Evolutionary conservation across 2,329 filamentous ascomycete genomes (phyloP), one percentile per base, ranked within the genome.

Genomic region (Ploettnerulaceae sp.): DNA sequence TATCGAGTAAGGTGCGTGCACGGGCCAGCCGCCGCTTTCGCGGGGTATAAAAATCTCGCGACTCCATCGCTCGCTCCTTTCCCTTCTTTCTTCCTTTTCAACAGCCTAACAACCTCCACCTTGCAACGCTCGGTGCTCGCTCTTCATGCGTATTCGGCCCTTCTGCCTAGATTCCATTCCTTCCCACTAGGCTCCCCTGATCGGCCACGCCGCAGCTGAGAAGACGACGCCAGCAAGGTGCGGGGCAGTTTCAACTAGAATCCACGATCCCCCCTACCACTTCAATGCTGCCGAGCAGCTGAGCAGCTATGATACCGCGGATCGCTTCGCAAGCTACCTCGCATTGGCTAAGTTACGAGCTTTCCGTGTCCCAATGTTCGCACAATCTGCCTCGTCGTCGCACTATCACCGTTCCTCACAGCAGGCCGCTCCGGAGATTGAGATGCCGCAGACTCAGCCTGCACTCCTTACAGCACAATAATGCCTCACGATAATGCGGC

Each of bases 311-410:
- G n/a, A n/a, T 47, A 38, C 52, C 15, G 28, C 46, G 2, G 26
- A 54, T 49, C 26, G 24, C 26, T 31, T 47, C 24, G 7, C n/a
- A 46, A n/a, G 32, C 7, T 17, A 21, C 37, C 33, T 52, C 38
- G 47, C 33, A 50, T 50, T 50, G 33, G 49, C 36, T 28, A 14
- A 52, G 33, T 49, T 54, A 52, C 44, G 44, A 52, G 52, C 45
- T 54, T 9, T 9, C 33, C 47, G 48, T 22, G 33, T 52, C 28
- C 34, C 28, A 29, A 44, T 43, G 26, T 17, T 43, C 40, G 51
- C 35, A 15, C 42, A 48, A 54, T 46, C 39, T 54, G 42, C 45
- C 46, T 51, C 45, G 42, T 22, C 45, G 45, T 49, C 35, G 35
- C 39, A 52, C 35, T 21, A 53, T 53, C 26, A 53, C 40, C 32